phyloP scores from a whole-genome alignment of 768 basidiomycete species.

The Leccinellum rugosiceps region DNA sequence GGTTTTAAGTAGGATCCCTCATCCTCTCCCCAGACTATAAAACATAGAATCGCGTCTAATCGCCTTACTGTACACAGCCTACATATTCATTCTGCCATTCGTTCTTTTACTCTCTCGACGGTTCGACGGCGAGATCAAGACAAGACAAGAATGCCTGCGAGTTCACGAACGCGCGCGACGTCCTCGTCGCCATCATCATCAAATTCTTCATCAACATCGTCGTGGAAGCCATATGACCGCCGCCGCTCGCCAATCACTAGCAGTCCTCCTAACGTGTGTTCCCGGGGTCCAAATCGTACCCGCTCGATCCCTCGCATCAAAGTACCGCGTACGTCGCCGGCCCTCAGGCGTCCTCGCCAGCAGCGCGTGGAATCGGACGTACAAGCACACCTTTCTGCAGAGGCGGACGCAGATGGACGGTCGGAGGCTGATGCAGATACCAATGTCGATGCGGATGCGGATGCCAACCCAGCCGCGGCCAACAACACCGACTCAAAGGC shows the following conservation, averaged over 20 bases:
- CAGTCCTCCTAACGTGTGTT: not conserved
- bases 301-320: not conserved
- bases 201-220: not conserved
- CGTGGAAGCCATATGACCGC: slow-evolving; percentile 24
- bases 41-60: slow-evolving; percentile 20
- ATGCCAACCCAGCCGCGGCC: not conserved
- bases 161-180: slow-evolving; percentile 6
- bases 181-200: not conserved
- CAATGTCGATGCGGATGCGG: not conserved
- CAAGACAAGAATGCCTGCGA: slow-evolving; percentile 18
- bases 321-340: not conserved
- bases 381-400: not conserved
- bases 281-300: not conserved
- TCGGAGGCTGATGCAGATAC: not conserved
- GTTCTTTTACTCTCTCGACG: slow-evolving; percentile 1
- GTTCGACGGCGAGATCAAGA: not conserved
- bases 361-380: not conserved
- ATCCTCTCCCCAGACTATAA: not conserved
- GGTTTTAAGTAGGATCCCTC: slow-evolving; percentile 2
- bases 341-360: not conserved
- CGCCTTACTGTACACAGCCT: slow-evolving; percentile 22
- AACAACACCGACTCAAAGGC: not conserved
- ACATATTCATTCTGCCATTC: slow-evolving; percentile 16
- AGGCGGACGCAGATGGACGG: not conserved
- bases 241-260: not conserved